Evolutionary conservation across 202 grass and related monocot genomes (phyloP).

Genomic region (Carex arenaria): DNA sequence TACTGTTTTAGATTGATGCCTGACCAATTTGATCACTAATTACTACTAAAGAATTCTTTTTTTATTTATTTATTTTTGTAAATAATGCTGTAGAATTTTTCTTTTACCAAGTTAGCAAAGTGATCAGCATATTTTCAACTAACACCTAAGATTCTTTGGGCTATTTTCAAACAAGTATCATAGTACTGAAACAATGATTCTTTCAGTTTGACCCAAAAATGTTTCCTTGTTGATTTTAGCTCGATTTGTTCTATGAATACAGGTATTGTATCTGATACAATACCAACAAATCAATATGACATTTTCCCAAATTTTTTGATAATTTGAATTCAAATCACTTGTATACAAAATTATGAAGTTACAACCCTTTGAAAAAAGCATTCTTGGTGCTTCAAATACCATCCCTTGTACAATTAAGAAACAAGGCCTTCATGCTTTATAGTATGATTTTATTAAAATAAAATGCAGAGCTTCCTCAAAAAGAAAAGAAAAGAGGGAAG

Average conservation of each 20-base stretch:
- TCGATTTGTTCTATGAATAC: too few species aligned
- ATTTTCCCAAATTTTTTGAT: background rate
- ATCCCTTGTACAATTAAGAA: background rate
- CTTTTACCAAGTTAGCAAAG: background rate
- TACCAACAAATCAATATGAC: background rate
- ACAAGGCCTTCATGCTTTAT: background rate
- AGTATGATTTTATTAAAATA: background rate
- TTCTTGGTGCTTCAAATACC: background rate
- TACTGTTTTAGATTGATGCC: background rate
- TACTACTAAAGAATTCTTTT: background rate
- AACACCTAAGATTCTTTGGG: too few species aligned
- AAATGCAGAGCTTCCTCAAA: background rate
- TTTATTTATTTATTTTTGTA: background rate
- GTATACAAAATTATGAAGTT: background rate
- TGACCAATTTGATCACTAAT: background rate
- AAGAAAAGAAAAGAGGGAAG: background rate
- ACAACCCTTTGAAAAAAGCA: background rate
- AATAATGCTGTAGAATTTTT: background rate
- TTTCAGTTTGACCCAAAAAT: too few species aligned
- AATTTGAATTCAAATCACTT: background rate
- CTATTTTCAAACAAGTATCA: too few species aligned
- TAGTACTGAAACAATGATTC: too few species aligned
- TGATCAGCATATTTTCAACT: background rate
- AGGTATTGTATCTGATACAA: too few species aligned
- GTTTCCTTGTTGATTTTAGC: too few species aligned